A percentile compares a stretch with the other conserved stretches of the same genome.
Evolutionary conservation across 2,329 filamentous ascomycete genomes (phyloP).

Genomic region (Colletotrichum higginsianum): DNA sequence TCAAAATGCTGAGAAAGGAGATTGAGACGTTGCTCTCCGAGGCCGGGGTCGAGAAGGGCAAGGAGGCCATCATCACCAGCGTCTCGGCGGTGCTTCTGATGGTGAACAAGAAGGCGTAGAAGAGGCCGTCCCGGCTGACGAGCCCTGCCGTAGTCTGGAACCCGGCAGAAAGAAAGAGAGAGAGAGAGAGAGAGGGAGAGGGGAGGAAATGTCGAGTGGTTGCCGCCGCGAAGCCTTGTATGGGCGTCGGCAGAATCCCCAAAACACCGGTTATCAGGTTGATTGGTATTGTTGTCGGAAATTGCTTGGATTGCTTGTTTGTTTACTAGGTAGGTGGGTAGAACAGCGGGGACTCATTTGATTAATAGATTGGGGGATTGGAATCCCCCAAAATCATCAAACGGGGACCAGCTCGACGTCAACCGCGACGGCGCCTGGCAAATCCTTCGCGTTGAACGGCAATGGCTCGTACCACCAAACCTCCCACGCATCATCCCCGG

Average conservation of each 20-base stretch:
- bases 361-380: too few relatives aligned
- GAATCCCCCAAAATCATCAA: too few relatives aligned
- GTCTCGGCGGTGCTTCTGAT: constrained; percentile 48
- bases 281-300: neutral
- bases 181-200: too few relatives aligned
- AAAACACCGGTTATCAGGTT: neutral
- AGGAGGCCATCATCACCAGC: constrained; percentile 49
- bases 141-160: neutral
- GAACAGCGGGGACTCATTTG: neutral
- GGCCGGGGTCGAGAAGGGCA: constrained; percentile 53
- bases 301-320: neutral
- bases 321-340: neutral
- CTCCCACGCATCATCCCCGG: neutral
- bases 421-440: constrained; percentile 1
- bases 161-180: too few relatives aligned
- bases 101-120: constrained; percentile 48
- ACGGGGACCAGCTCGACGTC: constrained; percentile 1
- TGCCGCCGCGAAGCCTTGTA: neutral
- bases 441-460: neutral
- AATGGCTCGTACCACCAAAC: constrained; percentile 13
- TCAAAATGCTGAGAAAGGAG: constrained; percentile 49
- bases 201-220: neutral
- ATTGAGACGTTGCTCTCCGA: constrained; percentile 50
- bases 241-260: neutral
- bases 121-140: neutral